Base-by-base conservation (phyloP, 495 filamentous ascomycete species). In the Hypoxylon trugodes region DNA sequence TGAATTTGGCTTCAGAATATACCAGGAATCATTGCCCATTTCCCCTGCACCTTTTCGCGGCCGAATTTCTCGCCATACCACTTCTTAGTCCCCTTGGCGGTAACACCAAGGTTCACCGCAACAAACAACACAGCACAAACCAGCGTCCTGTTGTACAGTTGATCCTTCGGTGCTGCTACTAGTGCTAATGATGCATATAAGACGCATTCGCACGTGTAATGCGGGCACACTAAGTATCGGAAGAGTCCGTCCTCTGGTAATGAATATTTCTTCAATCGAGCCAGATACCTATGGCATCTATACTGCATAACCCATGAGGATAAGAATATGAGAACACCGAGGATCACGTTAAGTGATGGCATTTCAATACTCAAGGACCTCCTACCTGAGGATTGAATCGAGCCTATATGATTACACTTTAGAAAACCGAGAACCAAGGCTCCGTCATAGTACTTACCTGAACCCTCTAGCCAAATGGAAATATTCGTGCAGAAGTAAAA, bases 61-160 rank as follows among this genome's bases (percentile, higher is more conserved):
- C 93, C 93, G 71, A 98, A 98, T 63, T 87, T 90, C 28, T 82
- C 72, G 41, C 74, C 77, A 78, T 97, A 98, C 94, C 93, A 97
- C 55, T 82, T 77, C 61, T 85, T 85, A 32, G 89, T 97, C 10
- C 80, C 87, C 6, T 80, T 76, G n/a, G 94, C 92, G 21, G 93
- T 96, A 37, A 92, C 79, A 9, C 87, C 91, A 18, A 98, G 82
- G 73, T 97, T 98, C 25, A 86, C 82, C 5, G 74, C 77, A 21
- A 96, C 91, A 72, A 98, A 96, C 6, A 84, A 47, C 37, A 89
- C 45, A 6, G 84, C 91, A 26, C 85, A 80, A 19, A 87, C 61
- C 43, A 98, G 68, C 1, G 94, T 96, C 68, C 78, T 84, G 74
- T 98, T 98, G 22, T 90, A 67, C 54, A 82, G 58, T 22, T 72